Evolutionary conservation across 2,329 filamentous ascomycete species (phyloP).

Genomic region (Nemania bipapillata): DNA sequence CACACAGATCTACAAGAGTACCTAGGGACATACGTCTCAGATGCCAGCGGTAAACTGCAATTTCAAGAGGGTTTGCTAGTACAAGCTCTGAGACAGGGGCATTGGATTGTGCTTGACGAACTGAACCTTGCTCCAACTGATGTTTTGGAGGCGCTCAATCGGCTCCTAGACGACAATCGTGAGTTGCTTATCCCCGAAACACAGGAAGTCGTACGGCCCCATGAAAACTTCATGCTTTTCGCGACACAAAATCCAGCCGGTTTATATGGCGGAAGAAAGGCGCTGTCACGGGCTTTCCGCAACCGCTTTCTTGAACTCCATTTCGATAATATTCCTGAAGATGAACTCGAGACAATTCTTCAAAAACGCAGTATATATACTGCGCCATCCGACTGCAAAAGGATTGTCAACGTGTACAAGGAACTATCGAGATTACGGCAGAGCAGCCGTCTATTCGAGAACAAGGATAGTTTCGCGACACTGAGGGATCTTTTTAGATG

Average conservation of each 20-base stretch:
- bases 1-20: conserved; percentile 99
- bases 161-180: conserved; percentile 93
- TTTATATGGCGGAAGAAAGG: conserved; percentile 92
- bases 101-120: conserved; percentile 98
- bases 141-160: conserved; percentile 94
- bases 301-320: conserved; percentile 97
- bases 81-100: conserved; percentile 87
- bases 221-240: conserved; percentile 96
- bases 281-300: conserved; percentile 90
- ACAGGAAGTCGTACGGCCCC: conserved; percentile 89
- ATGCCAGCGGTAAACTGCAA: conserved; percentile 80
- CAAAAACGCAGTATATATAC: conserved; percentile 86
- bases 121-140: conserved; percentile 96
- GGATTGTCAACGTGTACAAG: conserved; percentile 93
- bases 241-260: conserved; percentile 97
- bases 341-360: conserved; percentile 90
- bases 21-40: conserved; percentile 91
- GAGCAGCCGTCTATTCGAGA: conserved; percentile 90
- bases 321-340: conserved; percentile 96
- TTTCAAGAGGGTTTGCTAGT: conserved; percentile 96
- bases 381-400: conserved; percentile 87
- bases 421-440: conserved; percentile 90
- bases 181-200: conserved; percentile 97
- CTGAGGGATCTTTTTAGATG: conserved; percentile 95
- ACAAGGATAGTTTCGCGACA: conserved; percentile 97